Base-by-base conservation (phyloP, 495 filamentous ascomycete species). In the Penicillium steckii region DNA sequence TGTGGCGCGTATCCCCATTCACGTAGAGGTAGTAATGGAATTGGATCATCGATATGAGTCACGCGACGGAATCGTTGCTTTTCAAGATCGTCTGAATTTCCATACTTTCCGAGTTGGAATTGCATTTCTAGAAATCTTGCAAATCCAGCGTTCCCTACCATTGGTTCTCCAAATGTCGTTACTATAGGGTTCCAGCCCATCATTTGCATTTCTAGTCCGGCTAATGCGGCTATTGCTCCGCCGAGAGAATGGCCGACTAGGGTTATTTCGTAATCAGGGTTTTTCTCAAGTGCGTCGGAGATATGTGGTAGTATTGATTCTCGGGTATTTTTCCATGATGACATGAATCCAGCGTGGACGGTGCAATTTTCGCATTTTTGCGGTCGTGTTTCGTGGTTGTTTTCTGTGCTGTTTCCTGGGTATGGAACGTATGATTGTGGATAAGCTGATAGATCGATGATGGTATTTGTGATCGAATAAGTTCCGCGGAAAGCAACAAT, bases 401-500 rank as follows among this genome's bases (percentile, higher is more conserved):
- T 54, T 12, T 73, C 67, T 8, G 69, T 66, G 23, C 71, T 68
- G 23, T 79, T 75, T 21, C 76, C 71, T 27, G 78, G 79, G 2
- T 96, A 98, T 0, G 94, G 91, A 2, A 89, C 81, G 63, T 97
- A 98, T 60, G 87, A 83, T 65, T 97, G 94, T 19, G 91, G 93
- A 3, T 90, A 76, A 12, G 89, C 90, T 42, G 88, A 89, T 27
- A 98, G 77, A 69, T 98, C 94, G 48, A 88, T 77, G 43, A 98
- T 85, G 8, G 91, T 89, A 70, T 96, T 96, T 22, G 90, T 80
- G 55, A 98, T 76, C 30, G 89, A 95, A 66, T 97, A 97, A 10
- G 94, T 97, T 9, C 95, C 94, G 17, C 94, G 83, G 60, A 97
- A 97, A 10, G 92, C 93, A n/a, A 97, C 78, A 23, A 98, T 77